phyloP scores from a whole-genome alignment of 139 green algal genomes.

The Chlorella vulgaris region DNA sequence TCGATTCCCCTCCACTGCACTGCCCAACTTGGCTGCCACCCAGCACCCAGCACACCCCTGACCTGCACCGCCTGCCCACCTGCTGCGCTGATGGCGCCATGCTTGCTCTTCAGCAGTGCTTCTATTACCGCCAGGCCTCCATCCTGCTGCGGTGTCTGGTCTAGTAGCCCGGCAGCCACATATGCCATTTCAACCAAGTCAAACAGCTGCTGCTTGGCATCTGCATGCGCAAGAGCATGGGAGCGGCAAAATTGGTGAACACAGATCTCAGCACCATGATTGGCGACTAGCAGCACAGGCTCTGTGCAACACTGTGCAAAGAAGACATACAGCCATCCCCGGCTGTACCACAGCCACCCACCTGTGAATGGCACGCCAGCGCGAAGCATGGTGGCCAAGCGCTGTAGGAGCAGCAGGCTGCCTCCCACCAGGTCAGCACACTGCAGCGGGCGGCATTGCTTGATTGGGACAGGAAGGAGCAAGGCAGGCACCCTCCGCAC shows the following conservation, averaged over 20 bases:
- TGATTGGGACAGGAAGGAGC: neutral
- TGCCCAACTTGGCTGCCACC: too few species aligned
- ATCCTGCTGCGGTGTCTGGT: conserved; percentile 36
- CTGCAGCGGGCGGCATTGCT: neutral
- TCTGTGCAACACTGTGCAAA: too few species aligned
- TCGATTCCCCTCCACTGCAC: too few species aligned
- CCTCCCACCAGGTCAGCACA: conserved; percentile 31
- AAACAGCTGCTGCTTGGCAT: conserved; percentile 20
- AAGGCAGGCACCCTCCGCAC: neutral
- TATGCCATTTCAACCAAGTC: conserved; percentile 18
- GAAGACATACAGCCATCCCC: neutral
- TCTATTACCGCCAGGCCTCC: conserved; percentile 24
- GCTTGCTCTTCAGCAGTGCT: conserved; percentile 14
- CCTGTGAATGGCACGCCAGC: conserved; percentile 20
- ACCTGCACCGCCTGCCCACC: neutral
- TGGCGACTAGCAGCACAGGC: too few species aligned
- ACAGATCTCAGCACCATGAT: too few species aligned
- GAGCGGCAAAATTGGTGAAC: too few species aligned
- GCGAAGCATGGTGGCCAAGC: conserved; percentile 6
- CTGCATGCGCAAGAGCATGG: neutral
- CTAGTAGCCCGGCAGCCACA: conserved; percentile 29
- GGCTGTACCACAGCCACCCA: neutral
- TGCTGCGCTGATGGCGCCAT: conserved; percentile 2
- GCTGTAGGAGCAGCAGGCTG: conserved; percentile 38
- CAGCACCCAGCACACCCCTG: neutral